Evolutionary conservation across 1,284 basidiomycete species (phyloP).

Genomic region (Rugiboletus extremiorientalis): DNA sequence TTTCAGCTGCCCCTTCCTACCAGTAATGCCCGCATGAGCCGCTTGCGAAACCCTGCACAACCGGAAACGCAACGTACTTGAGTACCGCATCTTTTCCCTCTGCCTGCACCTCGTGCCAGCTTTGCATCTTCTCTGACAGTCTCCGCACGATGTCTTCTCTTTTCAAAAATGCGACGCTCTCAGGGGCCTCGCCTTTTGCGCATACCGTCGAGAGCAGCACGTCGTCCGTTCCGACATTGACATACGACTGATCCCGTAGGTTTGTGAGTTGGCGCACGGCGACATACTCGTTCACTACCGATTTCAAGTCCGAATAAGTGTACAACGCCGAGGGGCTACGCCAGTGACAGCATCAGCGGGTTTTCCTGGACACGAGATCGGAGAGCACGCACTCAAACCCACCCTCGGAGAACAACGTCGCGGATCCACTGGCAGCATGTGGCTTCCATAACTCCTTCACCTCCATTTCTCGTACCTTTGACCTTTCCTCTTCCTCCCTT

Average conservation of each 20-base stretch:
- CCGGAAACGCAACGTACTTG: slow-evolving; percentile 46
- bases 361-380: neutral
- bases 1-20: slow-evolving; percentile 74
- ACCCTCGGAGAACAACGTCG: slow-evolving; percentile 61
- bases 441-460: slow-evolving; percentile 80
- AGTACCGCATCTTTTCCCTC: slow-evolving; percentile 51
- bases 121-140: slow-evolving; percentile 65
- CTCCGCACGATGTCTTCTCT: slow-evolving; percentile 66
- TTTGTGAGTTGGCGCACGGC: slow-evolving; percentile 63
- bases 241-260: slow-evolving; percentile 60
- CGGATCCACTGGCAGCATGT: slow-evolving; percentile 43
- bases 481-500: slow-evolving; percentile 46
- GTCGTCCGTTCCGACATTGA: slow-evolving; percentile 61
- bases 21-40: slow-evolving; percentile 1
- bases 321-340: slow-evolving; percentile 56
- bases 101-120: slow-evolving; percentile 61
- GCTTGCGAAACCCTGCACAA: neutral
- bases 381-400: slow-evolving; percentile 50
- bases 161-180: slow-evolving; percentile 55
- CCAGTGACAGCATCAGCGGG: neutral
- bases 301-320: slow-evolving; percentile 52
- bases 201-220: slow-evolving; percentile 50
- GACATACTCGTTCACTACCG: slow-evolving; percentile 63
- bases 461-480: slow-evolving; percentile 47
- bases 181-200: slow-evolving; percentile 40